Evolutionary conservation across 768 basidiomycete species (phyloP).

Genomic region (Pisolithus orientalis): DNA sequence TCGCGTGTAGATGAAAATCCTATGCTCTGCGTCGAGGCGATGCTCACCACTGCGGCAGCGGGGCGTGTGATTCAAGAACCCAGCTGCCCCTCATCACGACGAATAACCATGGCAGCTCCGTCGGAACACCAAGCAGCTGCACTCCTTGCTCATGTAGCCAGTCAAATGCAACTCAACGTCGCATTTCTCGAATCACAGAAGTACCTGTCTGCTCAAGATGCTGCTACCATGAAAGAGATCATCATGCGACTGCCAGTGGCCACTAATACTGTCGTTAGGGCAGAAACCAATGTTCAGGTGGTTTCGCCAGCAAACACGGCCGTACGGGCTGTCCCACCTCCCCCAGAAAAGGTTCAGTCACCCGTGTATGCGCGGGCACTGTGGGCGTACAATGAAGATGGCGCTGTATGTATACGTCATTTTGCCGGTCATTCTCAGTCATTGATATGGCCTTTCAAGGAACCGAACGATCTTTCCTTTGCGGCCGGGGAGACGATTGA

Average conservation of each 20-base stretch:
- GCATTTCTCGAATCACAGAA: conserved; percentile 52
- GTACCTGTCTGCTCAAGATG: conserved; percentile 46
- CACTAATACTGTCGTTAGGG: conserved; percentile 13
- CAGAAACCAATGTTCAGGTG: conserved; percentile 9
- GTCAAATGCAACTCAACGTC: conserved; percentile 51
- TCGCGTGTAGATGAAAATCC: not conserved
- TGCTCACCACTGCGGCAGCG: not conserved
- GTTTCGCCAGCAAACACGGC: not conserved
- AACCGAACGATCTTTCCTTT: conserved; percentile 78
- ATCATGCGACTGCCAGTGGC: conserved; percentile 37
- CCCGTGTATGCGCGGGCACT: conserved; percentile 43
- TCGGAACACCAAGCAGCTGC: conserved; percentile 31
- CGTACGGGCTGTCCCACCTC: conserved; percentile 14
- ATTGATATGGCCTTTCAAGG: conserved; percentile 36
- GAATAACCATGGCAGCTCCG: conserved; percentile 16
- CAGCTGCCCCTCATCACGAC: not conserved
- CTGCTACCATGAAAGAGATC: conserved; percentile 34
- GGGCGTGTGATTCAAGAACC: not conserved
- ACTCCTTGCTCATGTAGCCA: conserved; percentile 53
- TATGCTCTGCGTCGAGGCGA: not conserved
- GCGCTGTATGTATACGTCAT: conserved; percentile 31
- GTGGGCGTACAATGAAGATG: conserved; percentile 64
- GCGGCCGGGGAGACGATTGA: conserved; percentile 69
- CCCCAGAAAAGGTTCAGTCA: conserved; percentile 8
- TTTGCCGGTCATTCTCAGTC: not conserved